Base-by-base conservation (phyloP, 2,329 filamentous ascomycete species). In the Pseudonectria foliicola region DNA sequence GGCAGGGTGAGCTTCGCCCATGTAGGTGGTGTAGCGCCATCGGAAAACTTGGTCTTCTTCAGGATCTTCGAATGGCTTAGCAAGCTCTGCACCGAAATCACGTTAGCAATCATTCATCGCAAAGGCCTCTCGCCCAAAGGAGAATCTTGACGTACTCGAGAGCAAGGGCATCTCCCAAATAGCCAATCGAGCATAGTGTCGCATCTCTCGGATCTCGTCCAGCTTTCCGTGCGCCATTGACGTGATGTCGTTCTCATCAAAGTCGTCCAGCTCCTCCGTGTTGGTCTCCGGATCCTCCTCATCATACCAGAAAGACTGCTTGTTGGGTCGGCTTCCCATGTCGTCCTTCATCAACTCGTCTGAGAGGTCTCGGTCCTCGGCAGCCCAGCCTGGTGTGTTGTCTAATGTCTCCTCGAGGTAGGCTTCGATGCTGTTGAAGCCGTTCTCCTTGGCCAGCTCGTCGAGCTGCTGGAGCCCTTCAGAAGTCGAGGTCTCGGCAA, bases 81-180 rank as follows among this genome's bases (percentile, higher is more conserved):
- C 82, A 43, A 92, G 75, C 57, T 90, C 86, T 95, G 54, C 32
- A 26, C 37, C 25, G 27, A 3, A 16, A 16, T 26, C 27, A n/a
- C 27, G 35, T 45, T 34, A 46, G 33, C 35, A 39, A 26, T 7
- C 18, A 21, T 16, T 28, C 29, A 31, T 29, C 35, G 29, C 27
- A 16, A 18, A 21, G 14, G 3, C 16, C 8, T 4, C 13, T 13
- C 15, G 10, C n/a, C 11, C 5, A 11, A 10, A 4, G 13, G 13
- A 15, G 15, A 3, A 13, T 15, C 13, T 31, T 12, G 15, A 71
- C 85, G 61, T 75, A 95, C 89, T 85, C 39, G 81, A 78, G 40
- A 98, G 69, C 43, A 95, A 66, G 8, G 92, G 92, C 82, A 98
- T 85, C 62, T 98, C 92, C 89, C 92, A 98, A 15, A 88, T 87